Conservation (phyloP, 2,329 filamentous ascomycete species). For the Diplodia intermedia region DNA sequence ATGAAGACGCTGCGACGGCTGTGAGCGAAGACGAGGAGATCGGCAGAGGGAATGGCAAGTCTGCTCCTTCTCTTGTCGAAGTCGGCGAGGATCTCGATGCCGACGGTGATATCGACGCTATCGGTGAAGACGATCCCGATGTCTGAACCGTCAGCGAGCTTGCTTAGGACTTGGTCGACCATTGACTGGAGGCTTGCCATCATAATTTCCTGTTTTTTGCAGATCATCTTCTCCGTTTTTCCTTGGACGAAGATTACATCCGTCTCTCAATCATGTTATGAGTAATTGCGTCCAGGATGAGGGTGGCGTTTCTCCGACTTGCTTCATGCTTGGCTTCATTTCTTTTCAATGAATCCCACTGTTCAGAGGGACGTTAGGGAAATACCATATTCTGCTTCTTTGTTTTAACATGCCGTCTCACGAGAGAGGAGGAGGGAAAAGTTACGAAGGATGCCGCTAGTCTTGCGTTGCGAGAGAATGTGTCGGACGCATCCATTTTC, state of each 20-base stretch:
- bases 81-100: slow-evolving; percentile 44
- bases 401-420: slow-evolving; percentile 9
- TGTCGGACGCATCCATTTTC: not conserved
- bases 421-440: slow-evolving; percentile 11
- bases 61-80: slow-evolving; percentile 38
- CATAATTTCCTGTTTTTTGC: not conserved
- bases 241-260: not conserved
- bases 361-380: slow-evolving; percentile 20
- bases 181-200: not conserved
- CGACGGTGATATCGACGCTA: slow-evolving; percentile 34
- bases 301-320: slow-evolving; percentile 7
- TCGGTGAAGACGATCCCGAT: slow-evolving; percentile 32
- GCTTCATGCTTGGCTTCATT: not conserved
- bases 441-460: not conserved
- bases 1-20: slow-evolving; percentile 36
- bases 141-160: not conserved
- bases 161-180: not conserved
- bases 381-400: slow-evolving; percentile 25
- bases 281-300: slow-evolving; percentile 17
- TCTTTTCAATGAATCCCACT: slow-evolving; percentile 1
- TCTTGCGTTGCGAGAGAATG: not conserved
- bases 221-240: not conserved
- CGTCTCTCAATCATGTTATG: slow-evolving; percentile 2
- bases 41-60: slow-evolving; percentile 42
- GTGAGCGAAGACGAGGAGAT: slow-evolving; percentile 35